These are phyloP conservation scores for Scheffersomyces cryptocercus DNA, from an alignment of 1,139 yeast genomes.

Conservation along the genomic window DNA sequence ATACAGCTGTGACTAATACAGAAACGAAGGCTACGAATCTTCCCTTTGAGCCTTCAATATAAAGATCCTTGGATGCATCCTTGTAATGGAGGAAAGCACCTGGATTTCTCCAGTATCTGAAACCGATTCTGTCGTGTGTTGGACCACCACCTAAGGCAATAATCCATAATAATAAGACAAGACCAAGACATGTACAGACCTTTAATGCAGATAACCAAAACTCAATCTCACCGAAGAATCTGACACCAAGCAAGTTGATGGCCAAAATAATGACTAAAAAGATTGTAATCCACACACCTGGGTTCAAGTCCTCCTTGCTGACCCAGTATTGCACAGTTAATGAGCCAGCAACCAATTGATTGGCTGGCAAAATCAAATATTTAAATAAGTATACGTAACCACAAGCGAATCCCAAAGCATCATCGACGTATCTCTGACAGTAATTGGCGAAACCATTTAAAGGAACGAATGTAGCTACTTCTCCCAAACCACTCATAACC, in stretches of 20 bases:
- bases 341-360: conserved; percentile 61
- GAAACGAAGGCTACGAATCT: conserved; percentile 66
- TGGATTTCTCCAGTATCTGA: conserved; percentile 65
- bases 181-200: conserved; percentile 57
- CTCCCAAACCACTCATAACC: conserved; percentile 74
- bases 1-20: conserved; percentile 71
- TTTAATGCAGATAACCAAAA: conserved; percentile 64
- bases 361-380: conserved; percentile 67
- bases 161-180: conserved; percentile 48
- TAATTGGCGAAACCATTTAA: conserved; percentile 74
- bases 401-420: conserved; percentile 73
- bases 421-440: conserved; percentile 66
- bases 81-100: conserved; percentile 57
- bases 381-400: conserved; percentile 67
- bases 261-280: conserved; percentile 45
- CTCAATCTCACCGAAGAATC: conserved; percentile 67
- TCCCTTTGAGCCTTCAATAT: conserved; percentile 43
- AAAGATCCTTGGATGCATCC: conserved; percentile 27
- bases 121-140: conserved; percentile 60
- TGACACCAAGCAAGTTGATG: conserved; percentile 33
- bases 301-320: conserved; percentile 43
- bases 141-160: conserved; percentile 64
- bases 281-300: conserved; percentile 62
- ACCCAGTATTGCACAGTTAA: conserved; percentile 66
- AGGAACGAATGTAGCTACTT: conserved; percentile 73